These are phyloP conservation scores for Xerocomellus dryophilus DNA, from an alignment of 768 basidiomycete genomes.

Conservation along the genomic window DNA sequence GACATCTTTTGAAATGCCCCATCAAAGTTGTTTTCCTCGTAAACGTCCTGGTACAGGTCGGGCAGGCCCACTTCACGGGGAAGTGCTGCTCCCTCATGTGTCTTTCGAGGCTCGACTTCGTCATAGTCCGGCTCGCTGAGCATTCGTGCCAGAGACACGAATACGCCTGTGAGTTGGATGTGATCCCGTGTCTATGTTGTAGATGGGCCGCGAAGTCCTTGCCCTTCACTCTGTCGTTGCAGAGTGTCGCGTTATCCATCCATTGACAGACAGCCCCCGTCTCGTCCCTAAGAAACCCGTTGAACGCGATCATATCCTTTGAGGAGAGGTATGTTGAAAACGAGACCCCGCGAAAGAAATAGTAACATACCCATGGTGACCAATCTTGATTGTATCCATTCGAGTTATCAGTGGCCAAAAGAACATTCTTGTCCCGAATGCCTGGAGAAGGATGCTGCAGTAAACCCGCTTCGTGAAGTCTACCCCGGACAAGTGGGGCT, in stretches of 20 bases:
- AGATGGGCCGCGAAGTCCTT: not conserved
- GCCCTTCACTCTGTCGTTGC: not conserved
- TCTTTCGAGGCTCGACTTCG: slow-evolving; percentile 3
- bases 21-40: slow-evolving; percentile 1
- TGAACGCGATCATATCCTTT: slow-evolving; percentile 4
- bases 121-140: not conserved
- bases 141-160: slow-evolving; percentile 1
- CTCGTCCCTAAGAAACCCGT: not conserved
- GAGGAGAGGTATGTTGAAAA: not conserved
- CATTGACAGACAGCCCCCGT: slow-evolving; percentile 3
- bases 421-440: not conserved
- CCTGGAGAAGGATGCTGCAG: not conserved
- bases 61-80: not conserved
- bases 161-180: not conserved
- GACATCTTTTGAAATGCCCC: not conserved
- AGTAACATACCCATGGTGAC: not conserved
- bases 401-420: not conserved
- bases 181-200: not conserved
- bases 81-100: slow-evolving; percentile 1
- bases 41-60: slow-evolving; percentile 1
- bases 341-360: not conserved
- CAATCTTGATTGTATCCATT: not conserved
- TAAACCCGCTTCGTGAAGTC: not conserved
- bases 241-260: not conserved
- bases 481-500: no score